Percentiles rank a stretch among this genome's conserved stretches.
These are phyloP conservation scores for Hirschfeldia incana DNA, from an alignment of 345 rosid species.

Conservation along the genomic window DNA sequence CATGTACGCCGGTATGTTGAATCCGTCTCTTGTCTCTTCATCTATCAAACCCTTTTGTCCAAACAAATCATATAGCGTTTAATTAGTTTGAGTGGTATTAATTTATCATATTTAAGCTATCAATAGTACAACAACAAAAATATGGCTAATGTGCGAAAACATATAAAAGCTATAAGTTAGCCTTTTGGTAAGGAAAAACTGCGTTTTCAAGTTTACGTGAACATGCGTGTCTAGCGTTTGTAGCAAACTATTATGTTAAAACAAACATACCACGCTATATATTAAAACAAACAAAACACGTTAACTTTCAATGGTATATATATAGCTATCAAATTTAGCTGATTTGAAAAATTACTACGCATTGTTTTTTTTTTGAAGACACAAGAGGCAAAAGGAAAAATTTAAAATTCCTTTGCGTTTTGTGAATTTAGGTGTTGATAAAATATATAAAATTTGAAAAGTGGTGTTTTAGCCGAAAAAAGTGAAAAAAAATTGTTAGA, in stretches of 20 bases:
- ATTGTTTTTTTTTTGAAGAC: not conserved
- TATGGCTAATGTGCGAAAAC: not conserved
- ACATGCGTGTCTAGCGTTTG: not conserved
- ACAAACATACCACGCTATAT: not conserved
- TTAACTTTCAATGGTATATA: not conserved
- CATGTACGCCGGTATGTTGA: slow-evolving; percentile 67
- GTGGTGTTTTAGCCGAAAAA: not conserved
- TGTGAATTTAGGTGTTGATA: not conserved
- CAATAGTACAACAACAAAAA: not conserved
- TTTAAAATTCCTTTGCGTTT: not conserved
- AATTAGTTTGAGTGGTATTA: not conserved
- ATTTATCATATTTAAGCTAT: not conserved
- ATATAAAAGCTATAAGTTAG: not conserved
- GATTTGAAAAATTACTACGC: not conserved
- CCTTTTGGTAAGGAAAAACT: not conserved
- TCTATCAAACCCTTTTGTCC: slow-evolving; percentile 52
- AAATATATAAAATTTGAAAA: not conserved
- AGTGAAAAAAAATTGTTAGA: not conserved
- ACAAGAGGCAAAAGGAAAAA: not conserved
- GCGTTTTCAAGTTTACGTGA: not conserved
- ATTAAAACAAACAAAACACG: not conserved
- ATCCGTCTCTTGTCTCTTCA: slow-evolving; percentile 56
- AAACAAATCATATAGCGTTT: not conserved
- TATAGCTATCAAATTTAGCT: not conserved
- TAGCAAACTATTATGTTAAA: not conserved